phyloP scores from a whole-genome alignment of 768 basidiomycete genomes.

The Amanita muscaria region DNA sequence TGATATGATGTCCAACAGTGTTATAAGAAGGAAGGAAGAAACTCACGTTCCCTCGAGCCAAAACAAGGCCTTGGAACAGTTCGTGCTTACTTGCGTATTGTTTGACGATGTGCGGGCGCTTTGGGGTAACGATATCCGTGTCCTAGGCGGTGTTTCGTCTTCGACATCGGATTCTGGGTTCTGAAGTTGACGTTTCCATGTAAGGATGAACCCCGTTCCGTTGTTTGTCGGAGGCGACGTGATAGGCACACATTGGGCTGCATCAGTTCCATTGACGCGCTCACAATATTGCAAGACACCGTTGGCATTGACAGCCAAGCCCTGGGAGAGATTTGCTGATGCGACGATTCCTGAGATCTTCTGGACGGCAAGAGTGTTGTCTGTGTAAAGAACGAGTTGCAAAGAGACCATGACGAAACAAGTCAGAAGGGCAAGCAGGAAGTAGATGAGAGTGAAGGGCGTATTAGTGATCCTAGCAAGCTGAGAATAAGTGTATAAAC shows the following conservation, averaged over 20 bases:
- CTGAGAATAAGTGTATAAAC: constrained; percentile 18
- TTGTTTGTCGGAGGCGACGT: neutral
- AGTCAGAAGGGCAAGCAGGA: constrained; percentile 34
- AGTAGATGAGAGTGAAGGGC: constrained; percentile 40
- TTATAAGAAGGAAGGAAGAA: neutral
- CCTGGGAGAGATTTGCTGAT: constrained; percentile 18
- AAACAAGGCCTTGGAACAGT: constrained; percentile 33
- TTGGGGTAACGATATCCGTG: no score
- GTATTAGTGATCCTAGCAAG: constrained; percentile 40
- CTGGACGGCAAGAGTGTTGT: constrained; percentile 26
- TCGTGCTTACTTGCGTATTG: constrained; percentile 1
- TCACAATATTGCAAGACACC: constrained; percentile 28
- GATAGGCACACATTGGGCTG: constrained; percentile 18
- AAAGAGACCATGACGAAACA: constrained; percentile 32
- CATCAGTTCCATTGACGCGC: constrained; percentile 25
- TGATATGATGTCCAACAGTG: neutral
- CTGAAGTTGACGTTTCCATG: constrained; percentile 5
- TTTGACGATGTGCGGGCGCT: neutral
- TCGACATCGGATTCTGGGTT: no score
- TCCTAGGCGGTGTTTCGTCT: no score
- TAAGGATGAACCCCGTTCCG: neutral
- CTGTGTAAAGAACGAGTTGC: constrained; percentile 29
- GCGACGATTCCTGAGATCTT: constrained; percentile 25
- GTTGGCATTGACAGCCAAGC: constrained; percentile 17
- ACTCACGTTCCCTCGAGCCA: constrained; percentile 41